Base-by-base conservation (phyloP, 2,329 filamentous ascomycete species). In the Ophiostoma perfectum region DNA sequence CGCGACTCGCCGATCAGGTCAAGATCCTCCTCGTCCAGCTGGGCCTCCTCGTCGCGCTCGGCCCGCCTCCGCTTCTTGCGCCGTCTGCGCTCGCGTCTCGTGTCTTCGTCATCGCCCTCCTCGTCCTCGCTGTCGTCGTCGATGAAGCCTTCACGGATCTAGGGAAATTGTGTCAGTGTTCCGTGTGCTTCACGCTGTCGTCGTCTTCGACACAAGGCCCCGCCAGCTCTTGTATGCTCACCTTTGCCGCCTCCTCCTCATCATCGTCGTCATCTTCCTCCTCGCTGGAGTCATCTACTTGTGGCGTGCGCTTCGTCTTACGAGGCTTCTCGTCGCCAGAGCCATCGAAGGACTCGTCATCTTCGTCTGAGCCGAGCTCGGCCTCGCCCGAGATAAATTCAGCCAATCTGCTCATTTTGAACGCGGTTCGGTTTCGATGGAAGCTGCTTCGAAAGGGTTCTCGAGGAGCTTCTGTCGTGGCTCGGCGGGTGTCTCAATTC, bases 91-190 rank as follows among this genome's bases (percentile, higher is more conserved):
- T 75, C 80, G 70, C 80, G 82, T 70, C 81, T 82, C 69, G 85
- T 81, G 41, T 80, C 80, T 47, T 87, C 86, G 73, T 84, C 85
- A 66, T 84, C 89, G 66, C 90, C 70, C 64, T 88, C 90, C 66
- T 92, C 70, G 65, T 92, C 90, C 73, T 92, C 90, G 71, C 94
- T 93, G 75, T 97, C 93, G 75, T 96, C 92, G 72, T 96, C 92
- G 73, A 99, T 97, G 80, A 98, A 99, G 39, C 93, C 94, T 81
- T 96, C 93, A 66, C 91, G 91, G 72, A 96, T 86, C 93, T 97
- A 63, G 36, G 11, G 1, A 39, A 16, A 60, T 11, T 60, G 8
- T 38, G 62, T 67, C 41, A 67, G 42, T 18, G 27, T 27, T 27
- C 27, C 27, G 27, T 27, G 27, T 27, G 27, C 27, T 27, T 27